Evolutionary conservation across 495 filamentous ascomycete genomes (phyloP).

Genomic region (Neurospora africana): DNA sequence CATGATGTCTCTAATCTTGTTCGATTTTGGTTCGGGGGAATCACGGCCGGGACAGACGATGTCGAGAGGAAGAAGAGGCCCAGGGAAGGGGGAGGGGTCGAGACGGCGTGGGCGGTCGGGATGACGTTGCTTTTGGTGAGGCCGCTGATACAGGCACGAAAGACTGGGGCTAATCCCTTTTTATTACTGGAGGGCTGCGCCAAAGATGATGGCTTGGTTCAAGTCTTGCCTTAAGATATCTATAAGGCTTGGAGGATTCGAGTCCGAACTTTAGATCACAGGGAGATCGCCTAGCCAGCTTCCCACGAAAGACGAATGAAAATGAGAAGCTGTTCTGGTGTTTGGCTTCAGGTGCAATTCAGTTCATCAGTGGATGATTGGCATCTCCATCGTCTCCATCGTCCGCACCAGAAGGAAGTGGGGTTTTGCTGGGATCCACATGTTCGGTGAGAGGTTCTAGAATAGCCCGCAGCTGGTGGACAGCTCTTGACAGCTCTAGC

Average conservation of each 20-base stretch:
- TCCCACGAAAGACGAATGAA: neutral
- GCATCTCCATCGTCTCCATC: neutral
- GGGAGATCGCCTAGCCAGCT: neutral
- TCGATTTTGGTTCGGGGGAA: neutral
- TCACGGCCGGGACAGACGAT: neutral
- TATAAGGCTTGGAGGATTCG: neutral
- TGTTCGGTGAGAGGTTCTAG: neutral
- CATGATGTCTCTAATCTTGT: conserved; percentile 38
- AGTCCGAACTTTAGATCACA: neutral
- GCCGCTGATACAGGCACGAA: neutral
- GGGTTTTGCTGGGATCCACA: neutral
- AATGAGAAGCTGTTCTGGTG: neutral
- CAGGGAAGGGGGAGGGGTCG: neutral
- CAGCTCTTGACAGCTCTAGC: neutral
- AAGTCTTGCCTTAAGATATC: neutral
- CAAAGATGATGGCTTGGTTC: neutral
- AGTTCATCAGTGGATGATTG: neutral
- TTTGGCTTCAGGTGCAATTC: neutral
- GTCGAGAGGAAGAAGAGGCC: conserved; percentile 1
- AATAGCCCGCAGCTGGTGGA: neutral
- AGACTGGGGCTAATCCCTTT: neutral
- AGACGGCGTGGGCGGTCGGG: neutral
- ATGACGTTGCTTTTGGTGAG: neutral
- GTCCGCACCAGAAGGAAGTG: neutral
- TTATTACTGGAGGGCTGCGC: neutral